Conservation (phyloP, 345 rosid genomes). For the Populus nigra region DNA sequence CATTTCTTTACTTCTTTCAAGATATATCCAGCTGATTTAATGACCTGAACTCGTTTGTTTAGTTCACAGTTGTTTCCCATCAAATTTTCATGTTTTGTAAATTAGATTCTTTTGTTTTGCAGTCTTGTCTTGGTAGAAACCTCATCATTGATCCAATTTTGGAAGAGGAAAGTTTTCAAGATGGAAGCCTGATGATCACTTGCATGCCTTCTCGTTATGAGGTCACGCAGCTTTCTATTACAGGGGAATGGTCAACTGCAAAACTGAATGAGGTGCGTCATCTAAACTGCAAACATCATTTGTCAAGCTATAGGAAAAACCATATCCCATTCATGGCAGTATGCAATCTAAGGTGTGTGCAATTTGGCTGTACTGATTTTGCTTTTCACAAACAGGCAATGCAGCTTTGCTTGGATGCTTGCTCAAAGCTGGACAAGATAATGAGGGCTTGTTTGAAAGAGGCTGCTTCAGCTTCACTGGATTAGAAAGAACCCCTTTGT, state of each 20-base stretch:
- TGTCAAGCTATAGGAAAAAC: not conserved
- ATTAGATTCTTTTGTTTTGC: conserved; percentile 10
- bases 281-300: not conserved
- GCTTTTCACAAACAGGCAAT: conserved; percentile 56
- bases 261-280: conserved; percentile 65
- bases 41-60: not conserved
- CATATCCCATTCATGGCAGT: not conserved
- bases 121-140: conserved; percentile 79
- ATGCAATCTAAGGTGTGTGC: not conserved
- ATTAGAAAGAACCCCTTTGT: conserved; percentile 21
- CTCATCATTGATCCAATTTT: conserved; percentile 74
- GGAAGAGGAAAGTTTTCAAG: conserved; percentile 90
- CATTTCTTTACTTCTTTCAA: not conserved
- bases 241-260: conserved; percentile 86
- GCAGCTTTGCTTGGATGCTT: conserved; percentile 91
- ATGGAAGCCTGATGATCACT: conserved; percentile 73
- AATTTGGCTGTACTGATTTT: not conserved
- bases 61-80: not conserved
- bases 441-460: conserved; percentile 85
- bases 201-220: conserved; percentile 91
- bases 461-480: conserved; percentile 50
- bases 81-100: not conserved
- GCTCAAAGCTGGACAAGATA: conserved; percentile 68
- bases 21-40: conserved; percentile 4
- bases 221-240: conserved; percentile 74